Percentiles rank a stretch among this genome's conserved stretches.
Evolutionary conservation across 306 rosid species (phyloP).

Genomic region (Quercus dentata): DNA sequence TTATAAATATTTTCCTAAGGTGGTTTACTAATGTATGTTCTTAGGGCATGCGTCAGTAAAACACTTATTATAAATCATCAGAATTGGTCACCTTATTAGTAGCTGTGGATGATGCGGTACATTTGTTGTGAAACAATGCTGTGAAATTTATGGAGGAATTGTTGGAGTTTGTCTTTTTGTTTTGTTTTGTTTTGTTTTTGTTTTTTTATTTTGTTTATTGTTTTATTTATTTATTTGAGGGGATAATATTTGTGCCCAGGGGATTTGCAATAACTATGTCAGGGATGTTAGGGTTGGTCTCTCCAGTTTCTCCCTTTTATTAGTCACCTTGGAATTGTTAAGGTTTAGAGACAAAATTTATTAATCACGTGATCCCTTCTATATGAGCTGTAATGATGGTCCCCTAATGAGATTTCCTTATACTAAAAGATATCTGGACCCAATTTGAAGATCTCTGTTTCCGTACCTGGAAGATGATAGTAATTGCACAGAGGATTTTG

Average conservation of each 20-base stretch:
- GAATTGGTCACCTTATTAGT: too few species aligned
- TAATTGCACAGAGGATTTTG: slow-evolving; percentile 26
- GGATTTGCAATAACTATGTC: too few species aligned
- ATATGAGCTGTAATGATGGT: slow-evolving; percentile 18
- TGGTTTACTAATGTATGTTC: rapidly evolving
- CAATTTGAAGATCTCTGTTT: slow-evolving; percentile 21
- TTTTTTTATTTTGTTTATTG: too few species aligned
- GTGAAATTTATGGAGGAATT: too few species aligned
- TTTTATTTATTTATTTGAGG: too few species aligned
- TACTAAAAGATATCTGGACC: slow-evolving; percentile 29
- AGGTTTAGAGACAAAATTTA: not conserved
- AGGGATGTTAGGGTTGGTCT: not conserved
- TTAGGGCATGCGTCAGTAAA: rapidly evolving
- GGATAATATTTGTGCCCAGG: too few species aligned
- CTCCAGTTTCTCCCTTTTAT: not conserved
- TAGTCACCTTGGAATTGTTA: not conserved
- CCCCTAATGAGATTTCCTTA: slow-evolving; percentile 22
- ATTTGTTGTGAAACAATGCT: too few species aligned
- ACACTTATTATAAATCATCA: too few species aligned
- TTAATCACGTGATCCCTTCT: not conserved
- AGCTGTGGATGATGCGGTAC: too few species aligned
- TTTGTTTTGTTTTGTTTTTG: too few species aligned
- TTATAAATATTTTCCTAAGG: too few species aligned
- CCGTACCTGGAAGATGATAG: slow-evolving; percentile 31
- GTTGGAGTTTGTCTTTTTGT: too few species aligned